These are phyloP conservation scores for Lentinula detonsa DNA, from an alignment of 768 basidiomycete genomes.

Conservation along the genomic window DNA sequence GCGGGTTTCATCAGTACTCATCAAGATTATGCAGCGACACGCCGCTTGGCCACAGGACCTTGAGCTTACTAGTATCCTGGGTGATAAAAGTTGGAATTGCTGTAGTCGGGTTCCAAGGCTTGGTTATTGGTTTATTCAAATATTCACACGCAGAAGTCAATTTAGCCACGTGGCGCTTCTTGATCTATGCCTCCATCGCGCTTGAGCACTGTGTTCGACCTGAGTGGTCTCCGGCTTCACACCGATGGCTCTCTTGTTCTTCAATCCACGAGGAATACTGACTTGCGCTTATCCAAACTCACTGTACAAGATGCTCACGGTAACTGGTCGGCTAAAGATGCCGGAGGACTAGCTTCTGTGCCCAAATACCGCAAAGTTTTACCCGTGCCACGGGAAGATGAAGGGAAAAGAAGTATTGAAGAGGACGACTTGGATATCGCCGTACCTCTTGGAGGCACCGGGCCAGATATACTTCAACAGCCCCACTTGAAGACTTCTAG, in stretches of 20 bases:
- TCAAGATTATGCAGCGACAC: no score
- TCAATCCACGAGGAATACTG: slow-evolving; percentile 16
- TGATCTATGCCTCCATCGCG: slow-evolving; percentile 1
- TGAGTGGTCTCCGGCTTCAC: slow-evolving; percentile 42
- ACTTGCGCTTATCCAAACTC: slow-evolving; percentile 13
- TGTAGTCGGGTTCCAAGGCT: no score
- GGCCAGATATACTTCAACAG: neutral
- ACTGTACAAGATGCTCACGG: slow-evolving; percentile 31
- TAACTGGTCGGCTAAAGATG: slow-evolving; percentile 45
- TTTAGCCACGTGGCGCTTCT: neutral
- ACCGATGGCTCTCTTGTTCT: slow-evolving; percentile 45
- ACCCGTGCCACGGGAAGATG: neutral
- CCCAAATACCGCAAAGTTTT: slow-evolving; percentile 21
- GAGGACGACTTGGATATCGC: neutral
- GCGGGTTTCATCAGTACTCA: neutral
- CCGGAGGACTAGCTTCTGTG: slow-evolving; percentile 31
- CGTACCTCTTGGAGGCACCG: neutral
- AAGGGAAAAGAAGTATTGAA: neutral
- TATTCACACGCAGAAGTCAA: no score
- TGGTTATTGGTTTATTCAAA: no score
- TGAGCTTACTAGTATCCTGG: no score
- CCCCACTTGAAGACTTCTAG: slow-evolving; percentile 12
- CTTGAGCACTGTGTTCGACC: slow-evolving; percentile 40
- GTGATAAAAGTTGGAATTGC: no score
- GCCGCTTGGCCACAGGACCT: no score